Evolutionary conservation across 2,329 filamentous ascomycete species (phyloP), one percentile per base, ranked within the genome.

Genomic region (Aureobasidium subglaciale): DNA sequence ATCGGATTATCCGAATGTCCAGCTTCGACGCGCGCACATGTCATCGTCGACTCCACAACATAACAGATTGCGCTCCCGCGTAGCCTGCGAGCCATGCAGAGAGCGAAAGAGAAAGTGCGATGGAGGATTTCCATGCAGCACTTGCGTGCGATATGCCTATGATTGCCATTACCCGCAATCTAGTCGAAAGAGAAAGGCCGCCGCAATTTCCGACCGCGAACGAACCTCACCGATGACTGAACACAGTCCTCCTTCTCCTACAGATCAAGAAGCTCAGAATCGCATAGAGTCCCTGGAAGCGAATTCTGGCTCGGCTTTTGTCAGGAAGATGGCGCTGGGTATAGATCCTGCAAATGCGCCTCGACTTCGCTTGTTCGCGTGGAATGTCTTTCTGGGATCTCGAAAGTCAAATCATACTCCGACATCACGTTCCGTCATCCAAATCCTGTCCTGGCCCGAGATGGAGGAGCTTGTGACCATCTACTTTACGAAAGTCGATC

Each of bases 71-170:
- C 52, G 52, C 37, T 55, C 52, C 18, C 25, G 52, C 16, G 40
- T 55, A 53, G 67, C 67, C 8, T 69, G 67, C 60, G 68, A 75
- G 56, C 74, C 77, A 16, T 82, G 80, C 56, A 73, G 80, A 32
- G 72, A 79, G 11, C 74, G 79, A 46, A 82, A 82, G 64, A 73
- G 80, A 42, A 78, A 79, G 66, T 82, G 80, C 60, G 76, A 81
- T 59, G 78, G 79, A 11, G 68, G 68, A 5, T 68, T 73, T 37
- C 80, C 80, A 0, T 82, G 80, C 62, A 71, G 71, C 45, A 78
- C 77, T 30, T 82, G 80, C 63, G 67, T 73, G 0, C 73, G 78
- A 29, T 79, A 77, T 58, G 78, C 79, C 35, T 78, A 79, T 55
- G 74, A 77, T 15, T 82, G 79, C 62, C 69, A 68, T 56, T 82